Evolutionary conservation across 2,329 filamentous ascomycete species (phyloP).

Genomic region (Clonostachys chloroleuca): DNA sequence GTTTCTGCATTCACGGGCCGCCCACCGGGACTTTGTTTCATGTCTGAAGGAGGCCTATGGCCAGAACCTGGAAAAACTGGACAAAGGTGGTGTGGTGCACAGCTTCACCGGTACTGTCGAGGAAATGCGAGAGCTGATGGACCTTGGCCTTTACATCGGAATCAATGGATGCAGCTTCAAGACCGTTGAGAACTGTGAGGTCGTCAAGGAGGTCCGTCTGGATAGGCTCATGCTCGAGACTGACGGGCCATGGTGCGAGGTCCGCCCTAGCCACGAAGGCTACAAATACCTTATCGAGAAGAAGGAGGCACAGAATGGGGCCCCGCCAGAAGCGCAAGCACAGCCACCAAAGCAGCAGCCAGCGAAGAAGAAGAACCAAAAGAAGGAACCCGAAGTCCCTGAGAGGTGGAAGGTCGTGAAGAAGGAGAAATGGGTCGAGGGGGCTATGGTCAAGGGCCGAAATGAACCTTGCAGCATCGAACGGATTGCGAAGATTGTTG

Average conservation of each 20-base stretch:
- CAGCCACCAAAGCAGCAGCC: slow-evolving; percentile 16
- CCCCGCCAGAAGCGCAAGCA: slow-evolving; percentile 6
- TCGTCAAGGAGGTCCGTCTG: slow-evolving; percentile 75
- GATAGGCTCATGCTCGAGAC: slow-evolving; percentile 90
- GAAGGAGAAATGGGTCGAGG: slow-evolving; percentile 91
- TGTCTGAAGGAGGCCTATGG: slow-evolving; percentile 59
- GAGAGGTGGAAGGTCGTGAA: slow-evolving; percentile 79
- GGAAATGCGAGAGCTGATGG: slow-evolving; percentile 78
- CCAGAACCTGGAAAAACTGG: slow-evolving; percentile 57
- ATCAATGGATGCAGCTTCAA: slow-evolving; percentile 97
- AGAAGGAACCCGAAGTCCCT: slow-evolving; percentile 62
- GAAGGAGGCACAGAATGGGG: slow-evolving; percentile 20
- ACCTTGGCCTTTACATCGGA: slow-evolving; percentile 83
- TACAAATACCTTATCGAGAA: slow-evolving; percentile 60
- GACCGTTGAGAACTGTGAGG: slow-evolving; percentile 83
- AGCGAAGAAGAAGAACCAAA: slow-evolving; percentile 44
- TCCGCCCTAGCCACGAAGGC: slow-evolving; percentile 82
- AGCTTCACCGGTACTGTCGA: slow-evolving; percentile 86
- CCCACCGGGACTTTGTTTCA: slow-evolving; percentile 76
- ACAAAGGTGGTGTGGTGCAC: slow-evolving; percentile 81
- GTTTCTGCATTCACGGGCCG: slow-evolving; percentile 88
- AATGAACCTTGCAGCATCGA: slow-evolving; percentile 90
- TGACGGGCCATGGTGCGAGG: slow-evolving; percentile 97
- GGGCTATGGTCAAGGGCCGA: slow-evolving; percentile 86
- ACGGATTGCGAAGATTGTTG: slow-evolving; percentile 83